Evolutionary conservation across 805 yeast genomes (phyloP).

Genomic region (Yamadazyma ubonensis): DNA sequence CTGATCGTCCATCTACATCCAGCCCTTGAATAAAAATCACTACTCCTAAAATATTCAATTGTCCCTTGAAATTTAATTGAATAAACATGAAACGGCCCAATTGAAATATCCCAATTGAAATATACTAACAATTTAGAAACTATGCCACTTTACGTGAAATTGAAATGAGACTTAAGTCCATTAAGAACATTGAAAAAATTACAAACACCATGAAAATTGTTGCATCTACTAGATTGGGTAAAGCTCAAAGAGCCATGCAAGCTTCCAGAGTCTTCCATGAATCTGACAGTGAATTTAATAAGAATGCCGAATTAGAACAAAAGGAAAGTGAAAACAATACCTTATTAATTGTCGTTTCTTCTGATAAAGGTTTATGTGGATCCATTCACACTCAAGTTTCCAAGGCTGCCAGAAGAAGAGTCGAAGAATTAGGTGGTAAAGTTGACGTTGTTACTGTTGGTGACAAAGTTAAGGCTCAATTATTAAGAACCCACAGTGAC

Average conservation of each 20-base stretch:
- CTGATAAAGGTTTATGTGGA: slow-evolving; percentile 99
- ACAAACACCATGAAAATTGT: slow-evolving; percentile 99
- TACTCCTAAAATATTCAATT: not conserved
- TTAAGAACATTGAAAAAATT: slow-evolving; percentile 98
- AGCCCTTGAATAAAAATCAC: no score
- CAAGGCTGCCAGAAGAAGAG: slow-evolving; percentile 75
- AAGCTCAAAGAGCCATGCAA: slow-evolving; percentile 93
- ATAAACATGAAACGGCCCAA: not conserved
- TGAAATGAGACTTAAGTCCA: slow-evolving; percentile 96
- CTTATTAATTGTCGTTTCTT: slow-evolving; percentile 82
- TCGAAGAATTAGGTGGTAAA: slow-evolving; percentile 60
- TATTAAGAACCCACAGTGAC: slow-evolving; percentile 75
- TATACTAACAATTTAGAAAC: slow-evolving; percentile 55
- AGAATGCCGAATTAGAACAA: slow-evolving; percentile 70
- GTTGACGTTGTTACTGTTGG: slow-evolving; percentile 84
- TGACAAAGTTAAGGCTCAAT: slow-evolving; percentile 89
- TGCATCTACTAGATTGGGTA: slow-evolving; percentile 93
- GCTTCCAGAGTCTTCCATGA: slow-evolving; percentile 81
- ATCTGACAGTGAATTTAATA: slow-evolving; percentile 76
- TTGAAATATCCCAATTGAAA: no score
- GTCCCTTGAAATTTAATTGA: slow-evolving; percentile 2
- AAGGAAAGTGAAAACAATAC: slow-evolving; percentile 63
- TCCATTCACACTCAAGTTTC: slow-evolving; percentile 95
- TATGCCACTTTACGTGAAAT: slow-evolving; percentile 99
- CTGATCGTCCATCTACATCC: not conserved